Percentiles rank a stretch among this genome's conserved stretches.
Conservation (phyloP, 176 grass and related monocot species). For the Paspalum vaginatum region DNA sequence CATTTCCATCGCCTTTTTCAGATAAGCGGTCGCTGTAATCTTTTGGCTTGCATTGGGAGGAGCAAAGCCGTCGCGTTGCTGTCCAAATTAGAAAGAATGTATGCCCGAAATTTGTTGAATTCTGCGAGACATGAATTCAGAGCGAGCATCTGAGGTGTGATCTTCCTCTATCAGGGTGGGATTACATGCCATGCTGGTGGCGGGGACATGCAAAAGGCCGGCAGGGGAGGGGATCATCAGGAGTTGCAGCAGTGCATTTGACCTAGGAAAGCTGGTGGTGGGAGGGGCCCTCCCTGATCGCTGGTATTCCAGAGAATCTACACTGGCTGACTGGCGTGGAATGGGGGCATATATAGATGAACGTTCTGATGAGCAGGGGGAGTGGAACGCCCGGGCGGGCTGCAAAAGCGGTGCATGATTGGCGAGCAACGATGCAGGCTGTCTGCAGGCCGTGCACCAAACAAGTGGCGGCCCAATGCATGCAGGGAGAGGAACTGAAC, state of each 20-base stretch:
- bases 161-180: constrained; percentile 18
- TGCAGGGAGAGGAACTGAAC: constrained; percentile 24
- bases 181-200: constrained; percentile 26
- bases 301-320: constrained; percentile 46
- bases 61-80: background rate
- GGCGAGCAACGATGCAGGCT: constrained; percentile 47
- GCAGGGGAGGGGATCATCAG: constrained; percentile 1
- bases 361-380: constrained; percentile 33
- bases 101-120: background rate
- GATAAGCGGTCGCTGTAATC: constrained; percentile 25
- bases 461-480: constrained; percentile 38
- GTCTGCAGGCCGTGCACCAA: constrained; percentile 37
- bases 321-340: constrained; percentile 38
- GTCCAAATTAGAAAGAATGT: constrained; percentile 24
- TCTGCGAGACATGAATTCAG: background rate
- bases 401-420: constrained; percentile 47
- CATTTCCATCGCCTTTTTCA: background rate
- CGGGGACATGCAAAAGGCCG: constrained; percentile 15
- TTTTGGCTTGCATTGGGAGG: background rate
- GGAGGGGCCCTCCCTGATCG: background rate
- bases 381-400: constrained; percentile 22
- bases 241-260: constrained; percentile 45
- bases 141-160: background rate
- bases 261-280: constrained; percentile 31
- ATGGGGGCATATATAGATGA: constrained; percentile 37